A percentile compares a stretch with the other conserved stretches of the same genome.
Conservation (phyloP, 2,329 filamentous ascomycete species). For the Sporothrix pseudoabietina region DNA sequence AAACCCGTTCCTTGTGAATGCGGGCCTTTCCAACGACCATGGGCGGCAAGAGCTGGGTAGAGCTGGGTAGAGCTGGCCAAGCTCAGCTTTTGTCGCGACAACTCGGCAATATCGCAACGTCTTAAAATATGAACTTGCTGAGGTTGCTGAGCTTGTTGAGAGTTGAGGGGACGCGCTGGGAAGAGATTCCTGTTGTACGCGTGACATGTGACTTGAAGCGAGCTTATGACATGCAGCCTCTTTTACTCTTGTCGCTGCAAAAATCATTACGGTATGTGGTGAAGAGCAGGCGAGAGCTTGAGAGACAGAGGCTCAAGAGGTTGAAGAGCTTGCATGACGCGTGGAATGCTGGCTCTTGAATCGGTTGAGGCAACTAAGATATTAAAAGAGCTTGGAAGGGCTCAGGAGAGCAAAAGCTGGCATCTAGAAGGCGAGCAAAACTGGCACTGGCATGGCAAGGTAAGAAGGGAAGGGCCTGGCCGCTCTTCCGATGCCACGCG, state of each 20-base stretch:
- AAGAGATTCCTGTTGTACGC: background rate
- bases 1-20: constrained; percentile 1
- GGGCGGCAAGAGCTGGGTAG: background rate
- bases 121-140: background rate
- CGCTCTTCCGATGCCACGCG: background rate
- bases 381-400: background rate
- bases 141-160: background rate
- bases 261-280: background rate
- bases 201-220: background rate
- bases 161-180: background rate
- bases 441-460: background rate
- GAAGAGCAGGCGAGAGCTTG: background rate
- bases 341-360: background rate
- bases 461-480: background rate
- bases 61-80: background rate
- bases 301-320: background rate
- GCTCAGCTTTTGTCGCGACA: background rate
- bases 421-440: background rate
- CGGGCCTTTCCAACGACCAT: background rate
- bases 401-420: background rate
- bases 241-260: background rate
- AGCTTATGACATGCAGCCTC: background rate
- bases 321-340: constrained; percentile 7
- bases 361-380: background rate
- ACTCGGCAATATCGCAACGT: background rate